Evolutionary conservation across 768 basidiomycete species (phyloP), one percentile per base, ranked within the genome.

Genomic region (Phylloporus sp.): DNA sequence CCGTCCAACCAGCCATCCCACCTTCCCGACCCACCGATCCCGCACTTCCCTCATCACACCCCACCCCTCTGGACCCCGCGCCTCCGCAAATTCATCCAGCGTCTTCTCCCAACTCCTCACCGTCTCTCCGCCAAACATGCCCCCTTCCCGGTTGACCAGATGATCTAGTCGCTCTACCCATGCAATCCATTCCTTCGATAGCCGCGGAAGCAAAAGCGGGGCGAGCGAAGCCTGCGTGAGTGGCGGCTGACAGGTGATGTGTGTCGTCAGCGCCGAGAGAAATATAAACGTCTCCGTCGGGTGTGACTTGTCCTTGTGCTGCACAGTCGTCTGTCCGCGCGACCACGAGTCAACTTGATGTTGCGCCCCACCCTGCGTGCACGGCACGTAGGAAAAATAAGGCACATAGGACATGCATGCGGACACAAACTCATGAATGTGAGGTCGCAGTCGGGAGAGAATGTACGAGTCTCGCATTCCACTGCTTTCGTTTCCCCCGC

Each of bases 401-500:
- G 86, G 87, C 38, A 91, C 78, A 62, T 91, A 92, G 6, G 90
- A 84, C 63, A 82, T 75, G 63, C 79, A 86, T 24, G 83, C 78
- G 3, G 89, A 77, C 24, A 84, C 81, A 55, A 88, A 92, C 42
- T 90, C 89, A 42, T 74, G 69, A 40, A 90, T 80, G 64, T 84
- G 81, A 14, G 85, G 83, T 38, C 83, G 78, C 15, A 92, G 71
- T 44, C 90, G 77, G 15, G 82, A 86, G 31, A 81, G 66, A 53
- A 91, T 75, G 63, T 92, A 92, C 6, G 82, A 80, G 47, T 89
- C 84, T 49, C 90, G 82, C 86, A 90, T 91, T 29, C 79, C 79
- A 38, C 75, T 65, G 42, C 70, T 69, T n/a, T 65, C 64, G 32
- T 60, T 62, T 21, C 34, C 13, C 13, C 48, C 56, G 27, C 23